Base-by-base conservation (phyloP, 805 yeast genomes). In the Kodamaea fukazawae region DNA sequence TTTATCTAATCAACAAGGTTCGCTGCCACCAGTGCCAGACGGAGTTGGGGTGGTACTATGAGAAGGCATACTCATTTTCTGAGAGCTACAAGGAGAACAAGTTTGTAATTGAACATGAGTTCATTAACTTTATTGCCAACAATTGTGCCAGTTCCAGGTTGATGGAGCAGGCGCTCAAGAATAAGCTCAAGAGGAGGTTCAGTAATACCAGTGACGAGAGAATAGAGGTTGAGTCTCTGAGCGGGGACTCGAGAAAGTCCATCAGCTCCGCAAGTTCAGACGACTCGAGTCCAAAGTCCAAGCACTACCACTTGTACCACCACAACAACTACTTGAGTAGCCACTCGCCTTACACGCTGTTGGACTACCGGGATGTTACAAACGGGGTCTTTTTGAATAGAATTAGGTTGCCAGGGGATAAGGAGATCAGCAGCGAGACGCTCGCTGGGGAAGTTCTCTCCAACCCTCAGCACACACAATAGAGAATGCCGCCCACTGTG, bases 81-180 rank as follows among this genome's bases (percentile, higher is more conserved):
- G 71, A 69, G 45, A 48, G 55, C 14, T 69, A 69, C 46, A 69
- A 69, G 43, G 75, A 69, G 50, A 71, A 73, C 32, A 69, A 69
- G 50, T 69, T 54, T 47, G 75, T 69, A 34, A 66, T 69, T 48
- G 75, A 69, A 50, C 54, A 58, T 28, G 54, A 57, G 32, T 69
- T 43, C 49, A 56, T 69, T 12, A 54, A 56, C 38, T 54, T 58
- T 37, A 61, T 67, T 23, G 54, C 64, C 34, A 67, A 67, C 44
- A 60, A 63, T 45, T 54, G 61, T 14, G 52, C 67, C 12, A 62
- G 65, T 11, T 54, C 61, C n/a, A 44, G 43, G 10, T 54, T 69
- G 32, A 45, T 58, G 13, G 65, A 62, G 36, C 58, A 62, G 36
- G 71, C 68, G 3, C 52, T 52, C 34, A 49, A 49, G 43, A 45